These are phyloP conservation scores for Coemansia sp. DNA, from an alignment of 192 early-diverging fungal species.

Conservation along the genomic window DNA sequence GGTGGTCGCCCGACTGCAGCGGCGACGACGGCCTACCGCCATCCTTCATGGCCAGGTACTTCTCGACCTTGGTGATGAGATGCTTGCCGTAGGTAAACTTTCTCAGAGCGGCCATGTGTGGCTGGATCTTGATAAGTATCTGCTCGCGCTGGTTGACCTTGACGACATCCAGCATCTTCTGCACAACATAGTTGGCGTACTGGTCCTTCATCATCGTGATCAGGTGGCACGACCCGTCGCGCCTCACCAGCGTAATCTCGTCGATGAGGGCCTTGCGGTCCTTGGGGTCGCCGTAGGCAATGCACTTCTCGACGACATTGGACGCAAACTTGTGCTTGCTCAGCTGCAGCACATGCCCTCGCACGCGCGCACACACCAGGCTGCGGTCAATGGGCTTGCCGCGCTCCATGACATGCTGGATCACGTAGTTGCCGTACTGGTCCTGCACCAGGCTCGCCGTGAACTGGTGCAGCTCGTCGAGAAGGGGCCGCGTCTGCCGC, in stretches of 20 bases:
- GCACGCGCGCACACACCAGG: conserved; percentile 83
- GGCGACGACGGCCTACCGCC: conserved; percentile 6
- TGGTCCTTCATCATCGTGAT: conserved; percentile 99
- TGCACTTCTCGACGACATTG: conserved; percentile 99
- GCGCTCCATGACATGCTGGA: conserved; percentile 96
- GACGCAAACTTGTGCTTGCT: conserved; percentile 99
- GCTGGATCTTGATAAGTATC: conserved; percentile 88
- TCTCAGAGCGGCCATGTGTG: conserved; percentile 86
- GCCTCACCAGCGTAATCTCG: conserved; percentile 81
- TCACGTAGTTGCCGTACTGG: conserved; percentile 99
- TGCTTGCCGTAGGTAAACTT: conserved; percentile 99
- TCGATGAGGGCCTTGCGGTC: conserved; percentile 90
- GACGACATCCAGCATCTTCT: conserved; percentile 99
- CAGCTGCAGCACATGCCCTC: conserved; percentile 87
- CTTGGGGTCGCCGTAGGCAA: conserved; percentile 81
- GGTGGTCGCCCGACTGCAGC: background rate
- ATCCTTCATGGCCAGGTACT: conserved; percentile 33
- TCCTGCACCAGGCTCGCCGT: conserved; percentile 92
- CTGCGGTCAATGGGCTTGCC: conserved; percentile 86
- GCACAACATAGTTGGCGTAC: conserved; percentile 99
- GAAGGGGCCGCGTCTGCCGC: conserved; percentile 72
- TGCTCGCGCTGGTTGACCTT: conserved; percentile 86
- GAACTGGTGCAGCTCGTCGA: conserved; percentile 93
- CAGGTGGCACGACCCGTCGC: conserved; percentile 77
- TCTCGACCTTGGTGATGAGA: conserved; percentile 72